A percentile compares a stretch with the other conserved stretches of the same genome.
These are phyloP conservation scores for Castanea crenata DNA, from an alignment of 306 rosid genomes.

Conservation along the genomic window DNA sequence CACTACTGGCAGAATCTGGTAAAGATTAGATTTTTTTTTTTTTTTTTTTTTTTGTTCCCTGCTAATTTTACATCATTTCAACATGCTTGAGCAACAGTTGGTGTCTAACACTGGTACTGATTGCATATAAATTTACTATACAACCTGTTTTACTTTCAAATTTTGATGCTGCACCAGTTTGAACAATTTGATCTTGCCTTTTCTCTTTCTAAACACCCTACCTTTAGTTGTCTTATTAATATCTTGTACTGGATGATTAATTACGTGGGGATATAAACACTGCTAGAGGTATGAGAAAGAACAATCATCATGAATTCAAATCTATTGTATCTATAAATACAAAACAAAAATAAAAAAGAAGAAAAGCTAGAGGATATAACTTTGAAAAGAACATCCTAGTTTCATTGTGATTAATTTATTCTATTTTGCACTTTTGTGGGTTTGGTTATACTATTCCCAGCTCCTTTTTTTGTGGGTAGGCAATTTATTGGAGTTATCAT, in stretches of 20 bases:
- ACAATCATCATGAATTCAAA: too few species aligned
- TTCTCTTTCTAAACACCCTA: background rate
- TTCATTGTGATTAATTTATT: constrained; percentile 4
- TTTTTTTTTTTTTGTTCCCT: background rate
- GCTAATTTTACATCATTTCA: background rate
- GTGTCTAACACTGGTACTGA: background rate
- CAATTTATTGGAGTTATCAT: background rate
- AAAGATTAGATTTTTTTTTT: constrained; percentile 9
- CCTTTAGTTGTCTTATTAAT: background rate
- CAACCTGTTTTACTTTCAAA: background rate
- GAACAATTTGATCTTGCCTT: background rate
- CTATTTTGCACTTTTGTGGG: background rate
- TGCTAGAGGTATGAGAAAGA: background rate
- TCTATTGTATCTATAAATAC: too few species aligned
- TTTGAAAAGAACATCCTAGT: constrained; percentile 10
- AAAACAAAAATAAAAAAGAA: too few species aligned
- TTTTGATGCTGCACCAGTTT: background rate
- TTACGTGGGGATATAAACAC: background rate
- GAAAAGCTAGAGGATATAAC: constrained; percentile 8
- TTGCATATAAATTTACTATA: background rate
- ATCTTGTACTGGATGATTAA: background rate
- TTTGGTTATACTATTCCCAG: background rate
- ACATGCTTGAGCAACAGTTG: background rate
- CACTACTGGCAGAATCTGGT: constrained; percentile 94
- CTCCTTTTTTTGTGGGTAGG: background rate